Percentiles rank a stretch among this genome's conserved stretches.
Evolutionary conservation across 148 eudicot genomes (phyloP).

Genomic region (Cornus florida): DNA sequence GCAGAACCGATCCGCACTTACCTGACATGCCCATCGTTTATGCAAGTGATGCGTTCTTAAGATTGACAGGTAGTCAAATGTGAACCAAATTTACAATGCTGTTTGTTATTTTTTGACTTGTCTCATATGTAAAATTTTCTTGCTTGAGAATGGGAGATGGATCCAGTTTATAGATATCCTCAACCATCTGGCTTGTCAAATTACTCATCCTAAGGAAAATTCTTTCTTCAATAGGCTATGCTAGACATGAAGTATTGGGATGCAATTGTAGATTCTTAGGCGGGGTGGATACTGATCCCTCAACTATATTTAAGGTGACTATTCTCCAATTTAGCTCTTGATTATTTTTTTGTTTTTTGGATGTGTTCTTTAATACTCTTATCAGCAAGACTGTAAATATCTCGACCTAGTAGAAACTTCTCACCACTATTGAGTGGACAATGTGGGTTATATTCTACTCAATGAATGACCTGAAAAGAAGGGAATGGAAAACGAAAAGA

Average conservation of each 20-base stretch:
- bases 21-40: conserved; percentile 79
- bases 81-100: conserved; percentile 1
- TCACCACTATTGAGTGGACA: neutral
- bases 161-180: neutral
- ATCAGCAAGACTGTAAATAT: neutral
- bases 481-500: neutral
- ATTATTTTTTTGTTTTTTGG: neutral
- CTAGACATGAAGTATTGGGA: conserved; percentile 79
- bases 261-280: conserved; percentile 63
- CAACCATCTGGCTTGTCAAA: neutral
- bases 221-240: conserved; percentile 51
- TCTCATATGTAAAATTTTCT: neutral
- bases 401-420: neutral
- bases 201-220: neutral
- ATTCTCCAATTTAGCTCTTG: conserved; percentile 8
- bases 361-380: neutral
- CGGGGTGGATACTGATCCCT: conserved; percentile 57
- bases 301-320: conserved; percentile 55
- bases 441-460: neutral
- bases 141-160: neutral
- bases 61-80: conserved; percentile 62
- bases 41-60: conserved; percentile 83
- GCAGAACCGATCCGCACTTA: conserved; percentile 72
- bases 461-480: neutral
- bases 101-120: neutral